Percentiles rank a stretch among this genome's conserved stretches.
Conservation (phyloP, 1,139 yeast genomes). For the Blastobotrys petasosporus region DNA sequence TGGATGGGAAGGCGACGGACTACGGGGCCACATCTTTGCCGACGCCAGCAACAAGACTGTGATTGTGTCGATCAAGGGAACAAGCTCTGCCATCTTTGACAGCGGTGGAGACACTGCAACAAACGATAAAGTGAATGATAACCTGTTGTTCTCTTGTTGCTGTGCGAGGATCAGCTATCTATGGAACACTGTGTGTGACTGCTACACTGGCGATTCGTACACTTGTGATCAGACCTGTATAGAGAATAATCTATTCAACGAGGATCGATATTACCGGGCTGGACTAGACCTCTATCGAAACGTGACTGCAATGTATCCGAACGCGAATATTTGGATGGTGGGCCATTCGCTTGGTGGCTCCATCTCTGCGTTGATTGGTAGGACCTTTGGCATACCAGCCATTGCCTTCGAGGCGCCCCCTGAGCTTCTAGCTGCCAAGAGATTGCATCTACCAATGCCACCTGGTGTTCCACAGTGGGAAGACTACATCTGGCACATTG, state of each 20-base stretch:
- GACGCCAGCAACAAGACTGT: slow-evolving; percentile 59
- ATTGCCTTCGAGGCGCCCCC: slow-evolving; percentile 95
- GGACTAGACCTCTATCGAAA: slow-evolving; percentile 70
- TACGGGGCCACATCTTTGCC: slow-evolving; percentile 86
- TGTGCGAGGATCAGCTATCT: slow-evolving; percentile 88
- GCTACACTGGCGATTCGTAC: slow-evolving; percentile 70
- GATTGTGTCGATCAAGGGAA: slow-evolving; percentile 83
- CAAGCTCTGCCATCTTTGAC: slow-evolving; percentile 82
- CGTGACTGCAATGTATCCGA: slow-evolving; percentile 64
- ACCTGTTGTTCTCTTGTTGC: slow-evolving; percentile 86
- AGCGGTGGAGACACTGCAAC: slow-evolving; percentile 70
- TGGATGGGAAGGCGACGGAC: slow-evolving; percentile 85
- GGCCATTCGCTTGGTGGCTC: slow-evolving; percentile 98
- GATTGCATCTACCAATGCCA: slow-evolving; percentile 87
- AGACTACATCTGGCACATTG: slow-evolving; percentile 91
- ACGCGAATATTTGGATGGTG: slow-evolving; percentile 72
- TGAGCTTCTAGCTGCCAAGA: slow-evolving; percentile 70
- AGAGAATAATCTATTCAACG: slow-evolving; percentile 65
- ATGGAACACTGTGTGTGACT: slow-evolving; percentile 96
- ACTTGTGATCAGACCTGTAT: slow-evolving; percentile 87
- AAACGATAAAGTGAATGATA: slow-evolving; percentile 81
- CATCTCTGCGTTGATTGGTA: slow-evolving; percentile 69
- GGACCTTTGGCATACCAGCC: slow-evolving; percentile 86
- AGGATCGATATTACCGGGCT: slow-evolving; percentile 80
- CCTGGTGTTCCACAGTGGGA: slow-evolving; percentile 78